These are phyloP conservation scores for Juglanconis sp. DNA, from an alignment of 2,329 filamentous ascomycete species.

Conservation along the genomic window DNA sequence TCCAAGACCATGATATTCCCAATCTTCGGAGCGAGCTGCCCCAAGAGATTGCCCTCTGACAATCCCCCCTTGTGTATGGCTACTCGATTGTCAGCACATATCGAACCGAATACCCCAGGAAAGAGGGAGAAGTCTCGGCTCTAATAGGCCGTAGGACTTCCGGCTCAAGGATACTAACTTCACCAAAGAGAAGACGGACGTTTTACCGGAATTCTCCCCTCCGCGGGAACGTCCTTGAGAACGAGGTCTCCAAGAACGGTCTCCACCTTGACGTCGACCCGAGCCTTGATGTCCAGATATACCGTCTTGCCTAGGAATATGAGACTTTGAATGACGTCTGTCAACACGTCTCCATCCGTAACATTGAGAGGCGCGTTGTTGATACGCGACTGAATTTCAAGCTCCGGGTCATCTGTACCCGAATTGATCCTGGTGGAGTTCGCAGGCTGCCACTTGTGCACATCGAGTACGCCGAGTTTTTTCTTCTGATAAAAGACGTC, in stretches of 20 bases:
- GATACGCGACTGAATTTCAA: constrained; percentile 75
- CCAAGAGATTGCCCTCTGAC: constrained; percentile 37
- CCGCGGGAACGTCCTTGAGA: constrained; percentile 78
- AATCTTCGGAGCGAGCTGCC: constrained; percentile 57
- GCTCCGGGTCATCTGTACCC: constrained; percentile 53
- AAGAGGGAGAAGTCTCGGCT: constrained; percentile 5
- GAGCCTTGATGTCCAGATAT: constrained; percentile 70
- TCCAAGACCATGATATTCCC: constrained; percentile 69
- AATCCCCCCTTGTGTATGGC: constrained; percentile 14
- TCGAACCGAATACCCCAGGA: not conserved
- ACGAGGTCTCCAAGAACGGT: constrained; percentile 79
- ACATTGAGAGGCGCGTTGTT: constrained; percentile 78
- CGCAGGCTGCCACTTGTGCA: constrained; percentile 79
- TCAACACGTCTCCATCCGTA: constrained; percentile 75
- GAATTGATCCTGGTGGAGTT: constrained; percentile 70
- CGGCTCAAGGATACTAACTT: constrained; percentile 33
- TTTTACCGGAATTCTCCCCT: constrained; percentile 87
- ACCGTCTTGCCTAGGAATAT: constrained; percentile 71
- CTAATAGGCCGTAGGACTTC: constrained; percentile 4
- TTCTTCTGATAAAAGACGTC: constrained; percentile 75
- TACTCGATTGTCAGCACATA: constrained; percentile 5
- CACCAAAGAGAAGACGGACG: constrained; percentile 70
- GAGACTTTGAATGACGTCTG: constrained; percentile 74
- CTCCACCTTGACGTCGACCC: constrained; percentile 77
- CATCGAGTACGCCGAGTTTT: constrained; percentile 76